Evolutionary conservation across 306 rosid genomes (phyloP).

Genomic region (Elaeagnus macrophylla): DNA sequence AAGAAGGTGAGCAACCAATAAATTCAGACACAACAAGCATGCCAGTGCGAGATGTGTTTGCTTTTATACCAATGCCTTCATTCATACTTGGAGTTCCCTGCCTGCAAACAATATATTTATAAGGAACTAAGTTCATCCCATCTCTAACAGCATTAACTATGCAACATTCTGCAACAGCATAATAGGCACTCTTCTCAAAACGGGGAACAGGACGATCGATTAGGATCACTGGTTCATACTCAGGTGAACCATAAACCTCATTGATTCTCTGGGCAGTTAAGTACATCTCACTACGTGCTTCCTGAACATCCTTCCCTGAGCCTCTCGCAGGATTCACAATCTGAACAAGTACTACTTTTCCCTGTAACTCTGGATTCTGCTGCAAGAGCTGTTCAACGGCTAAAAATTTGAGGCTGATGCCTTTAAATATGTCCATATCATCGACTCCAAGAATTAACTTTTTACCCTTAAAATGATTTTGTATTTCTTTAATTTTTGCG

Average conservation of each 20-base stretch:
- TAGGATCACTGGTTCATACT: conserved; percentile 61
- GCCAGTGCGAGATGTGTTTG: conserved; percentile 41
- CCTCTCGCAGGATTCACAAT: conserved; percentile 71
- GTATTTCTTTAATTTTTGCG: conserved; percentile 46
- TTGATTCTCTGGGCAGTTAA: conserved; percentile 42
- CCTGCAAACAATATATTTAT: conserved; percentile 62
- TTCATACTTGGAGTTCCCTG: conserved; percentile 59
- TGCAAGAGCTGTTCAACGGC: conserved; percentile 62
- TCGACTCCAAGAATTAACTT: conserved; percentile 67
- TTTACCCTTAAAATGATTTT: conserved; percentile 44
- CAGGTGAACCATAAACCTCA: conserved; percentile 41
- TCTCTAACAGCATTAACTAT: conserved; percentile 75
- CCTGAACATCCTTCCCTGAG: conserved; percentile 49
- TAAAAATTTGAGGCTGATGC: conserved; percentile 61
- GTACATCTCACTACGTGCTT: conserved; percentile 43
- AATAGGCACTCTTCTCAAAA: conserved; percentile 71
- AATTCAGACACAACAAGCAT: conserved; percentile 79
- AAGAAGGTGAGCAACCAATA: conserved; percentile 81
- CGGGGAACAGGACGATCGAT: conserved; percentile 46
- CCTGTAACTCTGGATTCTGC: conserved; percentile 41
- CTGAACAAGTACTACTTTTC: conserved; percentile 56
- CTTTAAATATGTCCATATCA: conserved; percentile 82
- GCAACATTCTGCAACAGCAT: conserved; percentile 72
- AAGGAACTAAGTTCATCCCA: conserved; percentile 81
- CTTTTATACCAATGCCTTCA: conserved; percentile 26